Evolutionary conservation across 1,139 yeast species (phyloP), one percentile per base, ranked within the genome.

Genomic region (Hyphopichia pseudoburtonii): DNA sequence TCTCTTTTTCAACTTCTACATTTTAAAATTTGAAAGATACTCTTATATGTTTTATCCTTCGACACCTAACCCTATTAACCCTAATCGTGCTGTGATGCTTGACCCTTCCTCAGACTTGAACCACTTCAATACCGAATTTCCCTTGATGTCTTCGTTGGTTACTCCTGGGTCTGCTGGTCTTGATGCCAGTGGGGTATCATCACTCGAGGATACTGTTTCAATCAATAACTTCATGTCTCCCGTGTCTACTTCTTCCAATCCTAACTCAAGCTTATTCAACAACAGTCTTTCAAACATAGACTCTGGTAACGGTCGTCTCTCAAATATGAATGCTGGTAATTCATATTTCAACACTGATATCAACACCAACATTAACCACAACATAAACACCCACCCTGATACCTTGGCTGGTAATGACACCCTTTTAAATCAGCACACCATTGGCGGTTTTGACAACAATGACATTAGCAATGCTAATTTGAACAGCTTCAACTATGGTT

Each of bases 1-100:
- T n/a, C n/a, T n/a, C n/a, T n/a, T 16, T 15, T 5, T 14, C 16
- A 14, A 15, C 17, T 16, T 30, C 18, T 24, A 17, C 17, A 28
- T 18, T 26, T 29, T 19, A 18, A 17, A 7, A 7, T 21, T 21
- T 21, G n/a, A n/a, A n/a, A n/a, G n/a, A n/a, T n/a, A n/a, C n/a
- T n/a, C 14, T 9, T 12, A 24, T 18, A 44, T 45, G 49, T 41
- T 42, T 22, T 42, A 37, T 23, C 39, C 50, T 32, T 34, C 36
- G 5, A 35, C 40, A 12, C 35, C 49, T 17, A 34, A 26, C 19
- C 35, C 40, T 27, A 28, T 39, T 31, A 43, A 42, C 33, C 39
- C 46, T 33, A 45, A 42, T 39, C 54, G 52, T 37, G 42, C 50
- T 39, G 51, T 50, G 40, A 52, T 51, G 57, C 44, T 51, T 42